Evolutionary conservation across 345 rosid genomes (phyloP).

Genomic region (Jatropha curcas): DNA sequence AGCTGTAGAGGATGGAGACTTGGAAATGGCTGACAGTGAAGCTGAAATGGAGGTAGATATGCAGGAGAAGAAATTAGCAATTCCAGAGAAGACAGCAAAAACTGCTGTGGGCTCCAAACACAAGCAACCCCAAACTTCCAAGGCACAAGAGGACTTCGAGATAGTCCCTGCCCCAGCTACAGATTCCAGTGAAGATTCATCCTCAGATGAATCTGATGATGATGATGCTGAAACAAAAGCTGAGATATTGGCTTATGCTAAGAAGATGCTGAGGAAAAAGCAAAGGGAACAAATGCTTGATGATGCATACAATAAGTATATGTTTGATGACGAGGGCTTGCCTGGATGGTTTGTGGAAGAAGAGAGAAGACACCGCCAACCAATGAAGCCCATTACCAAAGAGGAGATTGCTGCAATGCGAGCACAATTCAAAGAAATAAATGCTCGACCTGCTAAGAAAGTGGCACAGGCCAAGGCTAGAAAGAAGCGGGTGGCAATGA

Average conservation of each 20-base stretch:
- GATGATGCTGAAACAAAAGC: conserved; percentile 65
- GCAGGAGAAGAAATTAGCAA: conserved; percentile 19
- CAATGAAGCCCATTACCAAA: conserved; percentile 76
- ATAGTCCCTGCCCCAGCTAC: conserved; percentile 76
- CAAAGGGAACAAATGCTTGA: conserved; percentile 78
- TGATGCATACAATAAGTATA: conserved; percentile 77
- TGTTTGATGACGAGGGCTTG: conserved; percentile 71
- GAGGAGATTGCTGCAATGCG: conserved; percentile 84
- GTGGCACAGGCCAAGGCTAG: conserved; percentile 92
- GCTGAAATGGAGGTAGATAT: conserved; percentile 50
- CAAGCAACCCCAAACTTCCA: conserved; percentile 23
- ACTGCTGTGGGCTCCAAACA: conserved; percentile 22
- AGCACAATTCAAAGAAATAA: conserved; percentile 87
- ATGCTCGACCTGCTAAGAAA: conserved; percentile 94
- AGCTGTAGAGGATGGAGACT: conserved; percentile 77
- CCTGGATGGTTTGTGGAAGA: conserved; percentile 92
- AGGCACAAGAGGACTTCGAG: conserved; percentile 65
- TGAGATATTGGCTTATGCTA: conserved; percentile 84
- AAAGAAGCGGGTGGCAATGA: conserved; percentile 71
- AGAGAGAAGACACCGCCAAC: conserved; percentile 72
- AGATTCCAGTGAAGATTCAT: conserved; percentile 77
- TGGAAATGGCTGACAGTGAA: conserved; percentile 50
- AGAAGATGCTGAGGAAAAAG: conserved; percentile 93
- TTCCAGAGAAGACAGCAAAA: conserved; percentile 32
- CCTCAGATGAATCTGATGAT: conserved; percentile 70